Evolutionary conservation across 139 green algal species (phyloP).

Genomic region (Edaphochlamys debaryana): DNA sequence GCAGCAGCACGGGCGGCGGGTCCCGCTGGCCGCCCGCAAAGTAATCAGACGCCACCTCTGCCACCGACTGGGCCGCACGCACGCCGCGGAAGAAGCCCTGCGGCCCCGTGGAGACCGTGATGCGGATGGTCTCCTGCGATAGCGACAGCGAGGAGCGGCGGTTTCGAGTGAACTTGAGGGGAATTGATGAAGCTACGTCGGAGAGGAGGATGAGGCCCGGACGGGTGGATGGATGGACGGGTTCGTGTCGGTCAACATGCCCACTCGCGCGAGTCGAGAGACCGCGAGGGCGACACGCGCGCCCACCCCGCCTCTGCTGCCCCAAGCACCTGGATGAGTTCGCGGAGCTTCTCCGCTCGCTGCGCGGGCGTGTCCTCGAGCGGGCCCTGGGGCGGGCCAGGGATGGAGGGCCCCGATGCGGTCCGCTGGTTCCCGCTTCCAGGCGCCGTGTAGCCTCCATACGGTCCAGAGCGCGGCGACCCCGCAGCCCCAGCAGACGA

Average conservation of each 20-base stretch:
- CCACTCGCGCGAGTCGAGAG: too few relatives aligned
- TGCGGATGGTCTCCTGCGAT: slow-evolving; percentile 54
- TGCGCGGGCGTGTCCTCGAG: background rate
- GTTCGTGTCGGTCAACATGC: too few relatives aligned
- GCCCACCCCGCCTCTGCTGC: too few relatives aligned
- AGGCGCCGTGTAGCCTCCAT: too few relatives aligned
- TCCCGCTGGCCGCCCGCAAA: slow-evolving; percentile 25
- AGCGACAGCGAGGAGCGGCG: too few relatives aligned
- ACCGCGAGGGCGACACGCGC: too few relatives aligned
- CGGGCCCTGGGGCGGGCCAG: background rate
- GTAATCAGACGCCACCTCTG: slow-evolving; percentile 3
- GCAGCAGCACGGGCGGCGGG: slow-evolving; percentile 61
- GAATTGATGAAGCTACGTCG: too few relatives aligned
- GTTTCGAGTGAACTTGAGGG: too few relatives aligned
- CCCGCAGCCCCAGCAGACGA: too few relatives aligned
- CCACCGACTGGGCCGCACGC: slow-evolving; percentile 60
- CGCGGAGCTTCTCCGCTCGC: slow-evolving; percentile 47
- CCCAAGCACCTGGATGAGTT: slow-evolving; percentile 55
- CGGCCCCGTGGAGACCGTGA: slow-evolving; percentile 64
- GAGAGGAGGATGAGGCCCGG: too few relatives aligned
- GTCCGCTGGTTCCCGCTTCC: background rate
- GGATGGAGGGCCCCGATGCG: background rate
- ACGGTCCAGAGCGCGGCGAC: too few relatives aligned
- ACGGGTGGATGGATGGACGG: too few relatives aligned
- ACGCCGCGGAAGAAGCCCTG: slow-evolving; percentile 63